phyloP scores from a whole-genome alignment of 805 yeast genomes.

The Wickerhamomyces alni region DNA sequence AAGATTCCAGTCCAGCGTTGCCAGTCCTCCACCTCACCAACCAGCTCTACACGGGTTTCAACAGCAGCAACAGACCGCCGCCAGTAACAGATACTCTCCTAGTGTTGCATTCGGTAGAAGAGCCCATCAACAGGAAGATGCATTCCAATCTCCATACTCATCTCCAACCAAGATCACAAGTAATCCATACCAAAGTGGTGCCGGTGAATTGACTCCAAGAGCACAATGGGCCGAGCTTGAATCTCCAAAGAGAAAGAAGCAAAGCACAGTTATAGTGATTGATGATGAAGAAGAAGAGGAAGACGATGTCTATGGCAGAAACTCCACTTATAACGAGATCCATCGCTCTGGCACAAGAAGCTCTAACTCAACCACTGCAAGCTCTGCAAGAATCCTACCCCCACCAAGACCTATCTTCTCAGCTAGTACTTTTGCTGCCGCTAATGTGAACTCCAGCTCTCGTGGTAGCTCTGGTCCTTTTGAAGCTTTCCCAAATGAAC shows the following conservation, averaged over 20 bases:
- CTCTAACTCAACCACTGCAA: conserved; percentile 22
- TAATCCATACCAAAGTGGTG: background rate
- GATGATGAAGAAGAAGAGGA: conserved; percentile 34
- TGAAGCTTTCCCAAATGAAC: conserved; percentile 14
- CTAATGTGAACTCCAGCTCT: conserved; percentile 25
- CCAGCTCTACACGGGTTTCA: conserved; percentile 15
- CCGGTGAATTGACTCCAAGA: conserved; percentile 41
- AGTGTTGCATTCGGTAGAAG: conserved; percentile 33
- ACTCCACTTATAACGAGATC: conserved; percentile 7
- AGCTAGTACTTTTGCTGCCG: conserved; percentile 58
- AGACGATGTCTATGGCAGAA: conserved; percentile 11
- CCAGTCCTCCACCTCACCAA: conserved; percentile 1
- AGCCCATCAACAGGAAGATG: conserved; percentile 14
- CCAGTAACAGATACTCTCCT: conserved; percentile 33
- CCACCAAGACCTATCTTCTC: conserved; percentile 65
- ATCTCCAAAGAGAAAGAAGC: conserved; percentile 60
- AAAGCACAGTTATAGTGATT: conserved; percentile 42
- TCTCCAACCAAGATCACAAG: conserved; percentile 27
- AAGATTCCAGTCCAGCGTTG: conserved; percentile 6
- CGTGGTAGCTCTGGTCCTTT: background rate
- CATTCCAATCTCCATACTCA: conserved; percentile 19
- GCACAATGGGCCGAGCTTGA: conserved; percentile 63
- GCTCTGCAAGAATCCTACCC: conserved; percentile 42
- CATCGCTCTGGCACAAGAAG: conserved; percentile 33
- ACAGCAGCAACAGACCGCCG: conserved; percentile 3